These are phyloP conservation scores for Pistacia atlantica DNA, from an alignment of 345 rosid genomes.

Conservation along the genomic window DNA sequence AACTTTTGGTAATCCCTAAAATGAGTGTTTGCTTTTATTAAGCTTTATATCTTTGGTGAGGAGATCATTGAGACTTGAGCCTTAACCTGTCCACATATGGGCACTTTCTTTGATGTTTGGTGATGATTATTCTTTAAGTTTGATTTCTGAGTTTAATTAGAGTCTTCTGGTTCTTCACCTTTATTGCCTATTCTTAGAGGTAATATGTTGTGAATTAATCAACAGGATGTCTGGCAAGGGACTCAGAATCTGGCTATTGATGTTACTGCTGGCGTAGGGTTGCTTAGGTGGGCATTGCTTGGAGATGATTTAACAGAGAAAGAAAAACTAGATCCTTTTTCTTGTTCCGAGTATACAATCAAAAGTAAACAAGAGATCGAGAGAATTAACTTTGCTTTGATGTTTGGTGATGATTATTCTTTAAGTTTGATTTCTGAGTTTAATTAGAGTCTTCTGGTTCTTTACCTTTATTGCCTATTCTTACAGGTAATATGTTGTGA, in stretches of 20 bases:
- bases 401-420: not conserved
- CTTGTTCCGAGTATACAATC: too few species aligned
- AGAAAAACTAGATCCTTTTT: too few species aligned
- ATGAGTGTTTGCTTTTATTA: not conserved
- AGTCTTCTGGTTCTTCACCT: not conserved
- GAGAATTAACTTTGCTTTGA: not conserved
- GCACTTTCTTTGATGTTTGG: not conserved
- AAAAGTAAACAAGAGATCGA: too few species aligned
- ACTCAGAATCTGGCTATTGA: slow-evolving; percentile 94
- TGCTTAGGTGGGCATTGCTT: slow-evolving; percentile 66
- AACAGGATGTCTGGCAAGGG: slow-evolving; percentile 97
- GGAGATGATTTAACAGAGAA: slow-evolving; percentile 83
- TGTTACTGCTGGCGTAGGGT: slow-evolving; percentile 80
- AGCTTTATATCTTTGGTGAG: not conserved
- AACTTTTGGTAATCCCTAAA: not conserved
- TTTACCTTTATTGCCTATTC: slow-evolving; percentile 10
- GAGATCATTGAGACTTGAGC: not conserved
- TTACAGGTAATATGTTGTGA: not conserved
- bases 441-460: not conserved
- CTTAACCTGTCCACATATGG: not conserved
- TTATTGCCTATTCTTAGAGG: slow-evolving; percentile 10
- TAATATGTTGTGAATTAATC: slow-evolving; percentile 14
- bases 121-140: not conserved
- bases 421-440: not conserved
- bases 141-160: not conserved